Evolutionary conservation across 495 filamentous ascomycete species (phyloP).

Genomic region (Physcia stellaris): DNA sequence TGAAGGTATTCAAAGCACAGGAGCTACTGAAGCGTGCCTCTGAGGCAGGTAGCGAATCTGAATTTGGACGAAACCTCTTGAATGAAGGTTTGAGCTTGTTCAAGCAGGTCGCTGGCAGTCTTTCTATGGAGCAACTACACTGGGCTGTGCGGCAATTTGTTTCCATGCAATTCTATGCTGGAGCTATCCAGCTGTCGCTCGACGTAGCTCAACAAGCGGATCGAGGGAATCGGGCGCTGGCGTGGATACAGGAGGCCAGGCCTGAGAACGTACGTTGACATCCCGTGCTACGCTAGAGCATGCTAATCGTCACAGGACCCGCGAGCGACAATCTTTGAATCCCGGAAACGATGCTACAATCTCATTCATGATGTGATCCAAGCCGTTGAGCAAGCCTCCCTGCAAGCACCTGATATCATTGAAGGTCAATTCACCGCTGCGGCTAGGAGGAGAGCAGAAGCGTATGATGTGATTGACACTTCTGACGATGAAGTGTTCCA

Average conservation of each 20-base stretch:
- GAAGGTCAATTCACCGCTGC: conserved; percentile 66
- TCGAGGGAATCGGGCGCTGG: conserved; percentile 65
- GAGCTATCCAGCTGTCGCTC: conserved; percentile 81
- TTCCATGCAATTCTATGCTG: conserved; percentile 75
- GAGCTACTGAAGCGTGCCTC: conserved; percentile 79
- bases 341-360: conserved; percentile 67
- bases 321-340: conserved; percentile 48
- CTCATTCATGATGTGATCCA: conserved; percentile 66
- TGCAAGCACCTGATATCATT: conserved; percentile 48
- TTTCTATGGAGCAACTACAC: conserved; percentile 69
- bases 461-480: conserved; percentile 70
- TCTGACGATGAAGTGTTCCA: conserved; percentile 88
- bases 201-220: conserved; percentile 70
- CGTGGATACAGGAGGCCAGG: conserved; percentile 56
- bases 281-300: conserved; percentile 14
- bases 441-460: conserved; percentile 68
- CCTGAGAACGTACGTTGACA: conserved; percentile 31
- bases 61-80: conserved; percentile 64
- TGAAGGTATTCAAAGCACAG: conserved; percentile 95
- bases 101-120: conserved; percentile 65
- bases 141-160: conserved; percentile 68
- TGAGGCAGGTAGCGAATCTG: conserved; percentile 60
- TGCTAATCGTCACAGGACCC: conserved; percentile 48
- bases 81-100: conserved; percentile 84
- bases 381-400: conserved; percentile 56